Conservation (phyloP, 768 basidiomycete species). For the Tricholoma saponaceum region DNA sequence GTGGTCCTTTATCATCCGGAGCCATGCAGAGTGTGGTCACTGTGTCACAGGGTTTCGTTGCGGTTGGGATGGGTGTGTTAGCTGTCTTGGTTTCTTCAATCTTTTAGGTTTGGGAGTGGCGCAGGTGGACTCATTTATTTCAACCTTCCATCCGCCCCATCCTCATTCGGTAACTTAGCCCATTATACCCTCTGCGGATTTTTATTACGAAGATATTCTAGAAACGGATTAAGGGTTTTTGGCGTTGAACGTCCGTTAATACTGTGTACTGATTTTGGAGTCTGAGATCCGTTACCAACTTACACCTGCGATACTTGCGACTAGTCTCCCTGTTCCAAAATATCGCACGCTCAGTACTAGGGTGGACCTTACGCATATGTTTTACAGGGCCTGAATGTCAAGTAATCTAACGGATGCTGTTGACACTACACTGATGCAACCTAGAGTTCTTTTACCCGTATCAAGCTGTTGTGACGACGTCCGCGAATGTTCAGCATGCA, state of each 20-base stretch:
- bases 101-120: conserved; percentile 12
- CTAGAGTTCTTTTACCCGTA: background rate
- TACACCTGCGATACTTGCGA: too few species aligned
- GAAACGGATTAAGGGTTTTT: conserved; percentile 1
- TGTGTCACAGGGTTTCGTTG: conserved; percentile 19
- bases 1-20: conserved; percentile 27
- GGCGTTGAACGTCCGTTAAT: conserved; percentile 2
- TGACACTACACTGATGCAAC: too few species aligned
- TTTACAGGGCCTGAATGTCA: too few species aligned
- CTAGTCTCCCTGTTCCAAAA: too few species aligned
- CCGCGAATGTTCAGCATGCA: too few species aligned
- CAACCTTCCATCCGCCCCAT: conserved; percentile 4
- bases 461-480: background rate
- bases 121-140: conserved; percentile 7
- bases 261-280: background rate
- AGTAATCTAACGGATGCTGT: background rate
- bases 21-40: conserved; percentile 20
- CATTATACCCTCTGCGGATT: conserved; percentile 19
- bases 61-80: conserved; percentile 12
- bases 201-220: conserved; percentile 14
- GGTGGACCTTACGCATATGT: too few species aligned
- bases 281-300: background rate
- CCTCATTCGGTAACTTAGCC: conserved; percentile 14
- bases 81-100: conserved; percentile 11
- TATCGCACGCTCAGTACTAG: too few species aligned